Base-by-base conservation (phyloP, 2,329 filamentous ascomycete genomes). In the Dryadomyces sulphureus region DNA sequence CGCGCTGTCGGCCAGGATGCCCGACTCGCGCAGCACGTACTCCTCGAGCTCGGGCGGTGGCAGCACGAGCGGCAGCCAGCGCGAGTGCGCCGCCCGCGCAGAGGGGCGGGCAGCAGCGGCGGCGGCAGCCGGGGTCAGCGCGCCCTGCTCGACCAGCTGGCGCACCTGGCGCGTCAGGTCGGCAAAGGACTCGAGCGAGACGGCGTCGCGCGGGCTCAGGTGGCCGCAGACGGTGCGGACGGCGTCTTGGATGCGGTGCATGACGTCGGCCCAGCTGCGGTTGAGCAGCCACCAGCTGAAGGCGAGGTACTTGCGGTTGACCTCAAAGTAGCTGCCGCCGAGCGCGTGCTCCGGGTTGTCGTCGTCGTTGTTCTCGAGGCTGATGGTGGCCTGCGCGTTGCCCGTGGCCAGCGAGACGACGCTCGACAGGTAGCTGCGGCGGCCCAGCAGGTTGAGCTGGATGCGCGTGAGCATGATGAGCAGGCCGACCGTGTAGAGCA, bases 261-360 rank as follows among this genome's bases (percentile, higher is more conserved):
- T 82, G 47, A 96, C 67, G 48, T 88, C 78, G 53, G 79, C 77
- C 80, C 88, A 96, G 38, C 92, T 92, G 53, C 79, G 78, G 64
- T 98, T 90, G 41, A 98, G 70, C 41, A 98, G 68, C 89, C 90
- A 98, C 92, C 92, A 98, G 64, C 87, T 94, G 61, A 96, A 94
- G 36, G 89, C 93, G 42, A 98, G 71, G 59, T 96, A 98, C 58
- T 85, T 84, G 55, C 89, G 75, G 63, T 98, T 98, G 30, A 88
- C 94, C 62, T 95, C 89, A 54, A 94, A 95, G 62, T 98, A 92
- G 46, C 46, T 50, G 61, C 84, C 90, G 39, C 88, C 88, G 59
- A 93, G 88, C 4, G 79, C 75, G 55, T 89, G 83, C 45, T 90
- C 84, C 17, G 75, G 70, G 56, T 83, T 82, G 59, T 92, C 86